Conservation (phyloP, 495 filamentous ascomycete genomes). For the Beverwykella pulmonaria region DNA sequence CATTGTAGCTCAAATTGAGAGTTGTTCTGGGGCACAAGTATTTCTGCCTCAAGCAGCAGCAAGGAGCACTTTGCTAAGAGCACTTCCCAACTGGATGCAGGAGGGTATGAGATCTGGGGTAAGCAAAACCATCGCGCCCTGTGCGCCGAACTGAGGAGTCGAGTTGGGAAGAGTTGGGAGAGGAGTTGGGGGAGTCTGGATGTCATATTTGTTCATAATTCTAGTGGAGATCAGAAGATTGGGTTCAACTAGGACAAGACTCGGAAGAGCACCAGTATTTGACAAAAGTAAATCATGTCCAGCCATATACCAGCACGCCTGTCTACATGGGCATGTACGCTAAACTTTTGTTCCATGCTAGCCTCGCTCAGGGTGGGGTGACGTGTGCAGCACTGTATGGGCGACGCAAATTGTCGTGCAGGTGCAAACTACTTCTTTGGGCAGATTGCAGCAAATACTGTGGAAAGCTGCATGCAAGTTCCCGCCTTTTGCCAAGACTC, state of each 20-base stretch:
- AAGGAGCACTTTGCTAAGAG: constrained; percentile 9
- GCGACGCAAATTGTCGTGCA: constrained; percentile 5
- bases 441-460: constrained; percentile 2
- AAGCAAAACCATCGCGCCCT: constrained; percentile 2
- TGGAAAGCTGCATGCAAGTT: constrained; percentile 18
- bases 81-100: constrained; percentile 34
- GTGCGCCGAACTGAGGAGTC: not conserved
- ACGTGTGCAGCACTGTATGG: not conserved
- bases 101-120: constrained; percentile 12
- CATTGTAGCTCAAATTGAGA: constrained; percentile 27
- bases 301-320: not conserved
- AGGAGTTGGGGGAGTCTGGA: not conserved
- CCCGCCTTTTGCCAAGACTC: not conserved
- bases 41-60: constrained; percentile 8
- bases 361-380: not conserved
- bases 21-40: constrained; percentile 23
- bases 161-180: not conserved
- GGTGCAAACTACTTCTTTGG: not conserved
- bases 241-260: too few species aligned
- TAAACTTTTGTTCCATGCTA: not conserved
- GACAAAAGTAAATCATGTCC: too few species aligned
- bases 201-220: too few species aligned
- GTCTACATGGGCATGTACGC: not conserved
- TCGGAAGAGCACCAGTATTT: too few species aligned
- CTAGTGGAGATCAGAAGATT: too few species aligned